Conservation (phyloP, 257 asterid genomes). For the Penstemon davidsonii region DNA sequence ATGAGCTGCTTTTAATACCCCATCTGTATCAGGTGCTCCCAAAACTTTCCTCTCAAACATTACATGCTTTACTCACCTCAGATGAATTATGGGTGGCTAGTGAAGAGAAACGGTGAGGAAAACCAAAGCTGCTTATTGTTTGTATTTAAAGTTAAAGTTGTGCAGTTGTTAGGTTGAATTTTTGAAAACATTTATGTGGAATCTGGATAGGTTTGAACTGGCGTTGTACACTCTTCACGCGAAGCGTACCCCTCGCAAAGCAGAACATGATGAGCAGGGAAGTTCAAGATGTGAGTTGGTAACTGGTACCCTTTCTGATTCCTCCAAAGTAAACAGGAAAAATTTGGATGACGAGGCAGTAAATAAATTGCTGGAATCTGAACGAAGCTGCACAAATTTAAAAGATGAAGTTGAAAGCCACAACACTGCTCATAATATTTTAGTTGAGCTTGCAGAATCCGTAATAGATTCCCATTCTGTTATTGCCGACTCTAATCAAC, state of each 20-base stretch:
- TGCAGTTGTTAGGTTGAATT: constrained; percentile 19
- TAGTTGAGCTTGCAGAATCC: constrained; percentile 67
- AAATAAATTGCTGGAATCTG: constrained; percentile 46
- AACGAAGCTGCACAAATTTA: constrained; percentile 41
- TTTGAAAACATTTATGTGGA: constrained; percentile 13
- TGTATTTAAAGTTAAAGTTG: constrained; percentile 21
- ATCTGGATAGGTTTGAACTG: constrained; percentile 70
- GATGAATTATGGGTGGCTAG: constrained; percentile 93
- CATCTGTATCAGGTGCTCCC: constrained; percentile 78
- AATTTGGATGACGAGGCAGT: constrained; percentile 41
- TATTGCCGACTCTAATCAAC: constrained; percentile 37
- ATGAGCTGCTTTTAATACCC: constrained; percentile 24
- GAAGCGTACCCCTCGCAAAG: constrained; percentile 51
- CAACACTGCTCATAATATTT: constrained; percentile 55
- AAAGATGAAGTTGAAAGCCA: constrained; percentile 55
- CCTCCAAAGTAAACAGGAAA: constrained; percentile 45
- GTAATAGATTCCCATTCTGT: constrained; percentile 60
- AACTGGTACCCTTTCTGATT: constrained; percentile 37
- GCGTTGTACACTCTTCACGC: constrained; percentile 73
- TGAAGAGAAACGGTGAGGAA: constrained; percentile 89
- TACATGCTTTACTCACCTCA: constrained; percentile 84
- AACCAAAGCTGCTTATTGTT: constrained; percentile 20
- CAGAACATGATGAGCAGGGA: constrained; percentile 54
- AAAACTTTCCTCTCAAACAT: constrained; percentile 86
- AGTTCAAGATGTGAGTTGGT: constrained; percentile 47